phyloP scores from a whole-genome alignment of 306 rosid species.

The Rubus parviflorus region DNA sequence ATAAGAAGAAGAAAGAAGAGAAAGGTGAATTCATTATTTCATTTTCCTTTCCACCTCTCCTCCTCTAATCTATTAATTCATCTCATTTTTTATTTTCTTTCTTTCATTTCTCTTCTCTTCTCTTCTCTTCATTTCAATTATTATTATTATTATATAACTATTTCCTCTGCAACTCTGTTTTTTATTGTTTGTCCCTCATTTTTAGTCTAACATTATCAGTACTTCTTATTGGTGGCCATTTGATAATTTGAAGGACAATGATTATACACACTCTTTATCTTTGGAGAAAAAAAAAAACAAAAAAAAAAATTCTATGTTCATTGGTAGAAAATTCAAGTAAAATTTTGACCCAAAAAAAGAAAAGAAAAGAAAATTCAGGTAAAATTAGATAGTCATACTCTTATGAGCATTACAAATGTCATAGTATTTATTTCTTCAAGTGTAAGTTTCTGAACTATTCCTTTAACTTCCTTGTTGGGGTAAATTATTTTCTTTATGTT shows the following conservation, averaged over 20 bases:
- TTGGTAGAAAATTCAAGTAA: background rate
- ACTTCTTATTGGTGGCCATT: background rate
- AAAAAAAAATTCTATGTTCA: background rate
- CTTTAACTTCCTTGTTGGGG: background rate
- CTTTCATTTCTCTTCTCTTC: background rate
- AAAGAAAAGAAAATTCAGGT: background rate
- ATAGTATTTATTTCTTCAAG: background rate
- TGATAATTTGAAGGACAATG: background rate
- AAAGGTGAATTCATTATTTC: constrained; percentile 51
- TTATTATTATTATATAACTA: background rate
- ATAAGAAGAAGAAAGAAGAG: constrained; percentile 91
- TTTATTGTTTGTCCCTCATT: background rate
- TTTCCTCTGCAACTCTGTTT: background rate
- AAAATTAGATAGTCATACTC: background rate
- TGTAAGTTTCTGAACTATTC: background rate
- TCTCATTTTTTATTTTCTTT: background rate
- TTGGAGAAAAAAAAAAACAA: background rate
- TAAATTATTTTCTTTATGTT: background rate
- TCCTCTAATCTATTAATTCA: background rate
- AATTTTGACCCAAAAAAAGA: background rate
- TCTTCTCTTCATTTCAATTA: background rate
- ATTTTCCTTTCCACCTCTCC: background rate
- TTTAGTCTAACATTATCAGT: background rate
- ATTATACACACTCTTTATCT: background rate
- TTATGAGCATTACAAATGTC: background rate